Evolutionary conservation across 805 yeast genomes (phyloP).

Genomic region (Wickerhamomyces xylosicus): DNA sequence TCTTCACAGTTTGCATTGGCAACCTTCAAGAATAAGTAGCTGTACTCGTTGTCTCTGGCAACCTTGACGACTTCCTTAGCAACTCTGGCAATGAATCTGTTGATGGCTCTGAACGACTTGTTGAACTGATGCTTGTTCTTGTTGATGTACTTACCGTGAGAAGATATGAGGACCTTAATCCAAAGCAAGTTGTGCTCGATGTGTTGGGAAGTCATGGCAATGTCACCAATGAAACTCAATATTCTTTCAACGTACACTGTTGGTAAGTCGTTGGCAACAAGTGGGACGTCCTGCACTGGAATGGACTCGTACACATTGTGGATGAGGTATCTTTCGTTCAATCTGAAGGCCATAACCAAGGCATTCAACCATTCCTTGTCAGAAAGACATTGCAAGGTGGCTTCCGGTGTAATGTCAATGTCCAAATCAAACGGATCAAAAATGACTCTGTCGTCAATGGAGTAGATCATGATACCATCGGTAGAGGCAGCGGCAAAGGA

Average conservation of each 20-base stretch:
- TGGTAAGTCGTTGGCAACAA: constrained; percentile 67
- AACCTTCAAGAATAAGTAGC: constrained; percentile 38
- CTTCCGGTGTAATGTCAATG: constrained; percentile 79
- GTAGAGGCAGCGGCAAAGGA: constrained; percentile 94
- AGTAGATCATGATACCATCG: constrained; percentile 78
- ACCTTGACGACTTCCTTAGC: constrained; percentile 63
- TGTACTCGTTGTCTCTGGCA: constrained; percentile 42
- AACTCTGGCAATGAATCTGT: constrained; percentile 60
- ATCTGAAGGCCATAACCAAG: constrained; percentile 84
- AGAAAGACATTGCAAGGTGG: constrained; percentile 49
- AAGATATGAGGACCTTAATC: constrained; percentile 57
- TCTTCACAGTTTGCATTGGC: constrained; percentile 17
- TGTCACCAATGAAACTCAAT: constrained; percentile 57
- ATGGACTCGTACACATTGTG: constrained; percentile 64
- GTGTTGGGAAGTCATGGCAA: constrained; percentile 65
- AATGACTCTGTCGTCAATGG: constrained; percentile 61
- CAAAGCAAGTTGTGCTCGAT: constrained; percentile 77
- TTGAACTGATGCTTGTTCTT: constrained; percentile 51
- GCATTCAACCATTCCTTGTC: constrained; percentile 60
- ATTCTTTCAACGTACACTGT: constrained; percentile 62
- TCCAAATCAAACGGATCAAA: constrained; percentile 96
- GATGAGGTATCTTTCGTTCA: constrained; percentile 71
- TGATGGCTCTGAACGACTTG: constrained; percentile 57
- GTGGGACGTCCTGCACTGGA: constrained; percentile 57
- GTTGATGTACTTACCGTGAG: constrained; percentile 71